Evolutionary conservation across 768 basidiomycete genomes (phyloP), one percentile per base, ranked within the genome.

Genomic region (Lentinula sp.): DNA sequence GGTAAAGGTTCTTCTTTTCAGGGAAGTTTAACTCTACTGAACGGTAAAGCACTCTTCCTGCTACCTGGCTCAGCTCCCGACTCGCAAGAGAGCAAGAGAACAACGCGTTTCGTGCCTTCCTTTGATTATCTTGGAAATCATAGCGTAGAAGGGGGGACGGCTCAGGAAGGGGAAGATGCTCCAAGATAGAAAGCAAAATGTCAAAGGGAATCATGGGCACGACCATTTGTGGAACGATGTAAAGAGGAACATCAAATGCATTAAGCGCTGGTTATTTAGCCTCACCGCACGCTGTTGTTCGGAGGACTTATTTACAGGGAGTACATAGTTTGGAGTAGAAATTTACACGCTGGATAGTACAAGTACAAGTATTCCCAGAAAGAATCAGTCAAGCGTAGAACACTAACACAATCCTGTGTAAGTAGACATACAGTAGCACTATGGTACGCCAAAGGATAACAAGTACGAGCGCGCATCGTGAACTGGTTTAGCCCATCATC

Each of bases 1-100:
- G n/a, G n/a, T n/a, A n/a, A n/a, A n/a, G n/a, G n/a, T n/a, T 46
- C 64, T 66, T 9, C 50, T 34, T 18, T 4, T 4, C 9, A 16
- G 1, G 11, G 28, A 80, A 79, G 3, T 76, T 72, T 45, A 81
- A 65, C n/a, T 78, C 70, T 8, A 84, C 77, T 18, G 69, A 67
- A 15, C 68, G 65, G 62, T 85, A 85, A 0, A 86, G 75, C 18
- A 82, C 56, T 23, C 68, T 71, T 13, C 80, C 76, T 7, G 82
- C 77, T 8, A 73, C 77, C 39, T 65, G 63, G 64, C 77, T 76
- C 67, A 83, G 80, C n/a, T 74, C 72, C 58, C 70, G 71, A 64
- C 76, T 79, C 15, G 82, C 81, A 13, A 83, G 67, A 40, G 80
- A 69, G 64, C 77, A 83, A 8, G 62, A 64, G 59, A 64, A 75